Conservation (phyloP, 768 basidiomycete genomes). For the Auricularia heimuer region DNA sequence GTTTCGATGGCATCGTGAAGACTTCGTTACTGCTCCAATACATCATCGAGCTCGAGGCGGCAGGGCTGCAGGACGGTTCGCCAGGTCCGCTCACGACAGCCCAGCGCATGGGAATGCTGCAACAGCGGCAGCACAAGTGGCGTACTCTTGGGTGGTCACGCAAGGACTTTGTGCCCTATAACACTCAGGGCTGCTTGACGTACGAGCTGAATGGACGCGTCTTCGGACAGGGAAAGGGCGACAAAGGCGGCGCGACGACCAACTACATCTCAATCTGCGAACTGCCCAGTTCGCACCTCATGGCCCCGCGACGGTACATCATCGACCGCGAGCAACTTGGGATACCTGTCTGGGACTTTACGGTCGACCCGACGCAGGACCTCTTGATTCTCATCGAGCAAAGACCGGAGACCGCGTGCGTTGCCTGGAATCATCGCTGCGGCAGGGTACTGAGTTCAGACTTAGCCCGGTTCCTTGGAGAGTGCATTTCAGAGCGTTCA, state of each 20-base stretch:
- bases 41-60: neutral
- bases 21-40: neutral
- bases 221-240: neutral
- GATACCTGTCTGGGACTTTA: constrained; percentile 26
- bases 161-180: neutral
- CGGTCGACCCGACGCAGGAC: constrained; percentile 27
- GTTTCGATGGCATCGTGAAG: neutral
- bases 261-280: neutral
- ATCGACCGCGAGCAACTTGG: constrained; percentile 13
- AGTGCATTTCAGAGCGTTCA: neutral
- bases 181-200: neutral
- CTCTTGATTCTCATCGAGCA: constrained; percentile 23
- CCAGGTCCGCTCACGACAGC: neutral
- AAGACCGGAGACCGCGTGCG: neutral
- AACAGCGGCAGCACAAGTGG: neutral
- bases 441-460: too few relatives aligned
- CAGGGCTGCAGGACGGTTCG: neutral
- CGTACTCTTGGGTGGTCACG: neutral
- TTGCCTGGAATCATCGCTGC: neutral
- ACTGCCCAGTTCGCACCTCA: neutral
- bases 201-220: neutral
- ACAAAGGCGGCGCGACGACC: neutral
- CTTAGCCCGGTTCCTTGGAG: neutral
- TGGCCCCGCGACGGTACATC: neutral
- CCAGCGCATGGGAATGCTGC: neutral